These are phyloP conservation scores for Kurtzmaniella quercitrusa DNA, from an alignment of 1,139 yeast species.

Conservation along the genomic window DNA sequence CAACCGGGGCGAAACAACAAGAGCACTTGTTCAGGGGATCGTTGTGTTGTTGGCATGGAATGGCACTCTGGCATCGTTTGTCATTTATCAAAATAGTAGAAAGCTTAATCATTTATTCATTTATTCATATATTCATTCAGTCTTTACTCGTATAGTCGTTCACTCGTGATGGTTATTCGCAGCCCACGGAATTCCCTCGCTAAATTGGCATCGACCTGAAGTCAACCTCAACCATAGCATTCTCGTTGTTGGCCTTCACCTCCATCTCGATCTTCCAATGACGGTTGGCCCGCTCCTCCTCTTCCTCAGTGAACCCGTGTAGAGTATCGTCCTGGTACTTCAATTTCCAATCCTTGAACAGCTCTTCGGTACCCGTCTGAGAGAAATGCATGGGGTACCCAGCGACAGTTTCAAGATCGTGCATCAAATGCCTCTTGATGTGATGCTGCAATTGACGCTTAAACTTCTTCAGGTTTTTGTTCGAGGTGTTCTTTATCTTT, in stretches of 20 bases:
- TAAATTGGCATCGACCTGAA: slow-evolving; percentile 24
- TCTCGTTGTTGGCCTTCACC: slow-evolving; percentile 55
- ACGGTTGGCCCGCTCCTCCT: slow-evolving; percentile 42
- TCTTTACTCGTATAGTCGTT: background rate
- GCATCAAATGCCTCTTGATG: slow-evolving; percentile 63
- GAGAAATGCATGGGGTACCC: slow-evolving; percentile 54
- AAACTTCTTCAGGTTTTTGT: slow-evolving; percentile 67
- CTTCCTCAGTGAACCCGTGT: slow-evolving; percentile 50
- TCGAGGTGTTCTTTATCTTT: slow-evolving; percentile 68
- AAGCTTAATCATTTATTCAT: background rate
- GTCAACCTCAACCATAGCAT: slow-evolving; percentile 58
- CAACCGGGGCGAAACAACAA: too few relatives aligned
- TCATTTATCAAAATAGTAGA: too few relatives aligned
- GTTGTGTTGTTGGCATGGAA: too few relatives aligned
- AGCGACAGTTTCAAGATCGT: slow-evolving; percentile 59
- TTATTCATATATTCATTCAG: background rate
- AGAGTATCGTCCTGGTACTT: slow-evolving; percentile 48
- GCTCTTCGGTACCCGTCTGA: slow-evolving; percentile 47
- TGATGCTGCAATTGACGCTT: slow-evolving; percentile 75
- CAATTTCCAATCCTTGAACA: slow-evolving; percentile 46
- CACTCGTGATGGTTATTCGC: too few relatives aligned
- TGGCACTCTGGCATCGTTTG: too few relatives aligned
- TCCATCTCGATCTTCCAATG: slow-evolving; percentile 56
- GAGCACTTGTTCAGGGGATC: too few relatives aligned
- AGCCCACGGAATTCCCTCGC: too few relatives aligned